These are phyloP conservation scores for Mortierella sp. DNA, from an alignment of 371 early-diverging fungal species.

Conservation along the genomic window DNA sequence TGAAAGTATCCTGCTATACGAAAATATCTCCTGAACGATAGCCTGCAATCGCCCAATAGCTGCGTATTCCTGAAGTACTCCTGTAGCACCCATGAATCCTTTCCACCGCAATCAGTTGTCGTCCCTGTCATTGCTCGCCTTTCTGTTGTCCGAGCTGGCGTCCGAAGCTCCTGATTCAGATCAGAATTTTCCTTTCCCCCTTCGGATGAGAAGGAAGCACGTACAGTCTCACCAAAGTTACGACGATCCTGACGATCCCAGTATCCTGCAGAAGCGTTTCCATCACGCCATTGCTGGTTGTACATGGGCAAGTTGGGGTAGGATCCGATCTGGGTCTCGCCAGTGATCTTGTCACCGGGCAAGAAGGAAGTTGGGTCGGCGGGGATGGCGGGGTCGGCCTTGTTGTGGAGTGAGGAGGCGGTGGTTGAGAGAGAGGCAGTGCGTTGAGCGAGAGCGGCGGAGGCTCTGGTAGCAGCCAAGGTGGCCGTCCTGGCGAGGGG, in stretches of 20 bases:
- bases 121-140: background rate
- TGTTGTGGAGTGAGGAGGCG: slow-evolving; percentile 13
- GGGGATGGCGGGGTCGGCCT: slow-evolving; percentile 51
- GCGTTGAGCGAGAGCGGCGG: background rate
- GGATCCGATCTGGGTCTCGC: slow-evolving; percentile 77
- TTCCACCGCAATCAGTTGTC: no score
- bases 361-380: slow-evolving; percentile 47
- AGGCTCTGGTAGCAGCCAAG: slow-evolving; percentile 9
- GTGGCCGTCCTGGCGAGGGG: slow-evolving; percentile 17
- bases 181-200: background rate
- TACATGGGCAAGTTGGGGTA: slow-evolving; percentile 77
- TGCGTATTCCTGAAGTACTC: background rate
- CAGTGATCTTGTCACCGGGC: slow-evolving; percentile 60
- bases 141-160: background rate
- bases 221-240: slow-evolving; percentile 77
- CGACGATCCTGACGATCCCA: slow-evolving; percentile 76
- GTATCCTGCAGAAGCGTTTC: slow-evolving; percentile 66
- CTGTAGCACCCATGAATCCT: background rate
- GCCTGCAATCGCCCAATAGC: background rate
- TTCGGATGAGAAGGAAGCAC: background rate
- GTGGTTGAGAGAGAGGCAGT: background rate
- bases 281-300: slow-evolving; percentile 68
- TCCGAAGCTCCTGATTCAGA: background rate
- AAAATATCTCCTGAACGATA: background rate
- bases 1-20: background rate